These are phyloP conservation scores for Diaporthe citri DNA, from an alignment of 2,329 filamentous ascomycete genomes.

Conservation along the genomic window DNA sequence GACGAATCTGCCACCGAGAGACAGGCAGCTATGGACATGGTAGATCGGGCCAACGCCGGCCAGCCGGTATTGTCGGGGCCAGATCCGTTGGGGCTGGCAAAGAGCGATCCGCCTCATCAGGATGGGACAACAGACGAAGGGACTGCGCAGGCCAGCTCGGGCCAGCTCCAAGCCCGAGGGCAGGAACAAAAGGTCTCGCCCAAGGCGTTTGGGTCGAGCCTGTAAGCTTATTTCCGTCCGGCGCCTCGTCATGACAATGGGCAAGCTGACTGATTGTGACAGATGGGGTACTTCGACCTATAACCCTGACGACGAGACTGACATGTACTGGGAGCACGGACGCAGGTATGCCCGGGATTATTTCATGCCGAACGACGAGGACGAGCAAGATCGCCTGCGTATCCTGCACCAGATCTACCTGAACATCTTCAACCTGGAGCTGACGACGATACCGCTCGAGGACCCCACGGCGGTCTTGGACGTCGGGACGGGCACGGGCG, in stretches of 20 bases:
- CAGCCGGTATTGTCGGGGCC: conserved; percentile 30
- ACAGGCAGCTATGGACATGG: conserved; percentile 31
- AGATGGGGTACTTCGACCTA: conserved; percentile 31
- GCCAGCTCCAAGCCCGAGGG: conserved; percentile 9
- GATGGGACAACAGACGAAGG: neutral
- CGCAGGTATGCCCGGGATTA: conserved; percentile 41
- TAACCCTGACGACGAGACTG: conserved; percentile 35
- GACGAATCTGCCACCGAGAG: conserved; percentile 20
- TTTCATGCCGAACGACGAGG: conserved; percentile 41
- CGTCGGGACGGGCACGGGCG: conserved; percentile 70
- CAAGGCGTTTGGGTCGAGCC: neutral
- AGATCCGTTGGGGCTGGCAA: conserved; percentile 24
- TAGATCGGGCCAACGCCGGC: conserved; percentile 30
- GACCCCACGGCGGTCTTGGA: conserved; percentile 63
- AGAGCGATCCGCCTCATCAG: neutral
- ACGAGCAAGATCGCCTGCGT: conserved; percentile 50
- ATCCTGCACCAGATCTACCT: conserved; percentile 42
- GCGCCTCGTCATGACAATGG: neutral
- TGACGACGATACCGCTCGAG: conserved; percentile 51
- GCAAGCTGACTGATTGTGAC: neutral
- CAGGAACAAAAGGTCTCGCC: conserved; percentile 16
- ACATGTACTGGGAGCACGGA: conserved; percentile 37
- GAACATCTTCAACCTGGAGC: conserved; percentile 43
- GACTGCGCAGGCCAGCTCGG: neutral
- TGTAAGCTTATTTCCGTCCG: neutral